These are phyloP conservation scores for Mastigamoeba balamuthi DNA, from an alignment of 78 protist species.

Conservation along the genomic window DNA sequence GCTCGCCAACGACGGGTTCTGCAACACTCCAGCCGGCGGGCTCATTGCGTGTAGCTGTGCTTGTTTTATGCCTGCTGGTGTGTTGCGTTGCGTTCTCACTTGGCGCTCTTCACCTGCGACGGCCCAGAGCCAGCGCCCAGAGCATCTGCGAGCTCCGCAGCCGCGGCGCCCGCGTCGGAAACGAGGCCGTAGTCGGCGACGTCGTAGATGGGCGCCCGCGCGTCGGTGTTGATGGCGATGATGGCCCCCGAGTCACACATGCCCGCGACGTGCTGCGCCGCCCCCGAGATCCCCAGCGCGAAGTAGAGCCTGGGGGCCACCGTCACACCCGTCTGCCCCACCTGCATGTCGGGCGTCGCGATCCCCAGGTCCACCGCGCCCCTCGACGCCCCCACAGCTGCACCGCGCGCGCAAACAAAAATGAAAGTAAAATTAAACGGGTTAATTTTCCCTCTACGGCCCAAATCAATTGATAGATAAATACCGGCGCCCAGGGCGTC, in stretches of 20 bases:
- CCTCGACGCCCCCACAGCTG: constrained; percentile 96
- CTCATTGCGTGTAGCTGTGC: too few species aligned
- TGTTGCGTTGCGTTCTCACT: too few species aligned
- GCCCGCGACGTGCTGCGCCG: constrained; percentile 93
- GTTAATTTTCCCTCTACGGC: too few species aligned
- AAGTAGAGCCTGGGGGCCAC: constrained; percentile 96
- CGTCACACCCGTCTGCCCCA: constrained; percentile 94
- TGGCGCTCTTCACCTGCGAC: too few species aligned
- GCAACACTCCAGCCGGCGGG: too few species aligned
- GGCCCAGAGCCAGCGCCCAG: too few species aligned
- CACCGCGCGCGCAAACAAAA: background rate
- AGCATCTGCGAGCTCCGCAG: constrained; percentile 59
- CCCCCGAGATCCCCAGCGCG: constrained; percentile 95
- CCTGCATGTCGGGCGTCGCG: constrained; percentile 86
- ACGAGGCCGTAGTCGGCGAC: constrained; percentile 82
- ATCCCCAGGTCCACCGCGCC: constrained; percentile 95
- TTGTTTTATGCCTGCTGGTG: too few species aligned
- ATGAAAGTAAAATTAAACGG: too few species aligned
- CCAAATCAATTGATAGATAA: too few species aligned
- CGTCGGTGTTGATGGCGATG: constrained; percentile 92
- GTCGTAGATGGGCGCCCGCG: constrained; percentile 82
- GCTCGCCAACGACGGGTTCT: too few species aligned
- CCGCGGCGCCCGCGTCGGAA: constrained; percentile 63
- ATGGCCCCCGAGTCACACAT: constrained; percentile 95
- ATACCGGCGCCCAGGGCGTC: constrained; percentile 79